Percentiles rank a stretch among this genome's conserved stretches.
phyloP scores from a whole-genome alignment of 257 asterid species.

The Rhazya stricta region DNA sequence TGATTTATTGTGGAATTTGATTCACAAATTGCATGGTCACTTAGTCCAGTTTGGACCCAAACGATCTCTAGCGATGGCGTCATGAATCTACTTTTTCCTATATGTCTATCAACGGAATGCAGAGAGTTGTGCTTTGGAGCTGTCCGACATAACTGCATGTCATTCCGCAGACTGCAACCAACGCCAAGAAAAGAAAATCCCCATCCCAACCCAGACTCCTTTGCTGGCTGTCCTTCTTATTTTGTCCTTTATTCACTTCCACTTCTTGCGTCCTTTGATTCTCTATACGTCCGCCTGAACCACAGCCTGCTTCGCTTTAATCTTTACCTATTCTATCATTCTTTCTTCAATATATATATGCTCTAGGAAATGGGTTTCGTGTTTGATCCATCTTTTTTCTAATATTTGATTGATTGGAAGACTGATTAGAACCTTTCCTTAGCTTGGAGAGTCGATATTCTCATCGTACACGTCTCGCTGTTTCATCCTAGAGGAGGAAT shows the following conservation, averaged over 20 bases:
- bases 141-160: conserved; percentile 8
- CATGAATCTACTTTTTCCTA: too few species aligned
- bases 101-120: too few species aligned
- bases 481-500: conserved; percentile 1
- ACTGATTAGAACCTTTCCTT: conserved; percentile 31
- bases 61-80: too few species aligned
- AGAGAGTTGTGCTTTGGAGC: neutral
- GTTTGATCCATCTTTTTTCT: neutral
- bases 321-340: neutral
- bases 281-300: neutral
- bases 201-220: neutral
- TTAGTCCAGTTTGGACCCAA: too few species aligned
- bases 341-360: neutral
- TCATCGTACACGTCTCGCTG: conserved; percentile 53
- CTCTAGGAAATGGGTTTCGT: neutral
- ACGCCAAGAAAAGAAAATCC: neutral
- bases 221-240: neutral
- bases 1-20: too few species aligned
- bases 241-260: neutral
- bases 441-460: conserved; percentile 39
- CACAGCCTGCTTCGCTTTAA: neutral
- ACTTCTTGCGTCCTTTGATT: neutral
- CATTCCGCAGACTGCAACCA: neutral
- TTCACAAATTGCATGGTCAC: too few species aligned
- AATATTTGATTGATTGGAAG: conserved; percentile 31